Evolutionary conservation across 257 asterid genomes (phyloP), one percentile per base, ranked within the genome.

Genomic region (Solanum paucissectum): DNA sequence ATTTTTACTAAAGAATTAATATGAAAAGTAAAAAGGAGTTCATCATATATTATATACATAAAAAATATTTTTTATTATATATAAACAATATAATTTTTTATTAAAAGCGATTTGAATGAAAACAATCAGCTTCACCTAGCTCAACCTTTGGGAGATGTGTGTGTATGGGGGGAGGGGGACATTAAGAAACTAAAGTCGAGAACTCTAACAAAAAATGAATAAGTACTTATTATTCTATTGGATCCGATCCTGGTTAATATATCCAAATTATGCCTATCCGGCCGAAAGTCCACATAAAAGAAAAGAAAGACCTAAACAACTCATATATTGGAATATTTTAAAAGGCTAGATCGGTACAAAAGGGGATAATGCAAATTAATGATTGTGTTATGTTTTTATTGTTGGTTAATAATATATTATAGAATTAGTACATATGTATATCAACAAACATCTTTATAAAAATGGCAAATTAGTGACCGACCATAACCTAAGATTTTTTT

Each of bases 271-370:
- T 55, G 21, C n/a, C 83, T 9, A 36, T 32, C 52, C 4, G 2
- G 69, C 83, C 81, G 87, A 85, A 85, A 85, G 87, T 69, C 58
- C 73, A 21, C 18, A 33, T 10, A 69, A 44, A 58, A 29, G 1
- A 79, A 81, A 18, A 12, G 6, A 29, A 55, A 18, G 11, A 18
- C n/a, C 18, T 18, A 55, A 18, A 2, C n/a, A 18, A 55, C n/a
- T 55, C 64, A 55, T 18, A 55, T 55, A 55, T 55, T 55, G 64
- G 58, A 46, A 46, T 46, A 46, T 46, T 62, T 3, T 7, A 12
- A 81, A 44, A 27, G 3, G 10, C 27, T 9, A 16, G 38, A 14
- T 44, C 2, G 16, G 58, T 25, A n/a, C 4, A 3, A 13, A 11
- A 79, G 10, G 10, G 23, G 29, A 16, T 81, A 16, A 81, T 81